These are phyloP conservation scores for Pseudogymnoascus sp. DNA, from an alignment of 2,329 filamentous ascomycete species.

Conservation along the genomic window DNA sequence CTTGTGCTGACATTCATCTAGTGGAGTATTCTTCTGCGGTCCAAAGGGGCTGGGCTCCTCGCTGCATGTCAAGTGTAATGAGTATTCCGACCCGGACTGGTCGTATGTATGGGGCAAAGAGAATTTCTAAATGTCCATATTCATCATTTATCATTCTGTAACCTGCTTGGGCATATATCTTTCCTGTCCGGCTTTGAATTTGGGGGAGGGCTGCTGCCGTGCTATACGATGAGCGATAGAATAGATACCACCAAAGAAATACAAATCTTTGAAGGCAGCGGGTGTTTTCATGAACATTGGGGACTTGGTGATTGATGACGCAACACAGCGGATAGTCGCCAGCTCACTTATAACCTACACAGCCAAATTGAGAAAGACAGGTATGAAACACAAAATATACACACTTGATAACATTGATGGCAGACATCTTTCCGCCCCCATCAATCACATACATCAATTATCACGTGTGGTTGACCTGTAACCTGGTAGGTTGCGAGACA, in stretches of 20 bases:
- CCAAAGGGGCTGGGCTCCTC: constrained; percentile 71
- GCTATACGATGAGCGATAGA: not conserved
- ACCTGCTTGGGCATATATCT: not conserved
- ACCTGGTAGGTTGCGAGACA: not conserved
- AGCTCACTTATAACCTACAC: not conserved
- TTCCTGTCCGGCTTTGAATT: not conserved
- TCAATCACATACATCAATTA: not conserved
- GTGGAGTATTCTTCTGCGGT: constrained; percentile 75
- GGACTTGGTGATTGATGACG: not conserved
- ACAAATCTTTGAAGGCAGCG: not conserved
- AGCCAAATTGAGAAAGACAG: too few relatives aligned
- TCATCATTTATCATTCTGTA: constrained; percentile 4
- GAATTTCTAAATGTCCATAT: constrained; percentile 36
- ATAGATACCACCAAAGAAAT: not conserved
- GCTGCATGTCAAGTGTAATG: constrained; percentile 77
- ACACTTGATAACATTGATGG: not conserved
- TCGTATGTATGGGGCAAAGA: constrained; percentile 42
- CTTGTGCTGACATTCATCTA: constrained; percentile 59
- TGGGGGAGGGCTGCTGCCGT: not conserved
- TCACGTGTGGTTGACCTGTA: not conserved
- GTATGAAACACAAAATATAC: not conserved
- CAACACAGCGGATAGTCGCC: not conserved
- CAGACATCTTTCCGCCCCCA: not conserved
- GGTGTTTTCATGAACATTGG: not conserved
- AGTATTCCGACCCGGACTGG: constrained; percentile 75